A percentile compares a stretch with the other conserved stretches of the same genome.
Evolutionary conservation across 2,329 filamentous ascomycete genomes (phyloP).

Genomic region (Thelonectria discophora): DNA sequence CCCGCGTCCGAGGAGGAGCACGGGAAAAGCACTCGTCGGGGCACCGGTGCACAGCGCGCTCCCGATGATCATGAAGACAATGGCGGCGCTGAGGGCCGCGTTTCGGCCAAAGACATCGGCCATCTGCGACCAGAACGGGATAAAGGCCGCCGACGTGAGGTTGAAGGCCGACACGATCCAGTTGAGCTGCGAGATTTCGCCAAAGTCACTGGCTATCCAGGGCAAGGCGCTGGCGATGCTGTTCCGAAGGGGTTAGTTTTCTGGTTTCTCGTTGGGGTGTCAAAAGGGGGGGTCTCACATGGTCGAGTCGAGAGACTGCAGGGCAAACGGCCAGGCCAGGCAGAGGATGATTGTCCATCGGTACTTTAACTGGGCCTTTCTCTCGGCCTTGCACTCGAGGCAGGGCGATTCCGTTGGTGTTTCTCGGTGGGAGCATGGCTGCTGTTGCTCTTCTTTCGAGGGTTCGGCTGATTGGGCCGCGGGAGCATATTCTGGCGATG

Average conservation of each 20-base stretch:
- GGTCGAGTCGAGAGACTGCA: constrained; percentile 71
- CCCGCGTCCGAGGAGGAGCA: constrained; percentile 69
- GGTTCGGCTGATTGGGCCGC: constrained; percentile 5
- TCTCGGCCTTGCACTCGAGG: constrained; percentile 46
- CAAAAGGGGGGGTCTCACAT: constrained; percentile 52
- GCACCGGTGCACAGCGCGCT: constrained; percentile 69
- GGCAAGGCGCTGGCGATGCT: constrained; percentile 50
- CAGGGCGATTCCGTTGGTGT: constrained; percentile 37
- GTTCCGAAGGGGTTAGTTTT: too few species aligned
- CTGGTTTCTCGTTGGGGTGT: not conserved
- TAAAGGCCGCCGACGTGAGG: constrained; percentile 72
- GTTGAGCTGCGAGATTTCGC: constrained; percentile 66
- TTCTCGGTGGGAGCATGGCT: constrained; percentile 36
- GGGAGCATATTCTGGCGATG: not conserved
- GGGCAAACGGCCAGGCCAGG: constrained; percentile 66
- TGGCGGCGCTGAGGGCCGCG: constrained; percentile 63
- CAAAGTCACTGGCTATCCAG: constrained; percentile 72
- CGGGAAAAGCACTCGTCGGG: constrained; percentile 61
- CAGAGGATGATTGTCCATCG: constrained; percentile 68
- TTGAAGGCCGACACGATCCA: constrained; percentile 78
- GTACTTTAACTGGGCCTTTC: constrained; percentile 50
- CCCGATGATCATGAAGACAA: constrained; percentile 67
- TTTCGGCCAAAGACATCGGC: constrained; percentile 73
- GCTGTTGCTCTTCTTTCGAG: constrained; percentile 17
- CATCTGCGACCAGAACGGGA: constrained; percentile 71